Conservation (phyloP, 306 rosid species). For the Acacia acuminata region DNA sequence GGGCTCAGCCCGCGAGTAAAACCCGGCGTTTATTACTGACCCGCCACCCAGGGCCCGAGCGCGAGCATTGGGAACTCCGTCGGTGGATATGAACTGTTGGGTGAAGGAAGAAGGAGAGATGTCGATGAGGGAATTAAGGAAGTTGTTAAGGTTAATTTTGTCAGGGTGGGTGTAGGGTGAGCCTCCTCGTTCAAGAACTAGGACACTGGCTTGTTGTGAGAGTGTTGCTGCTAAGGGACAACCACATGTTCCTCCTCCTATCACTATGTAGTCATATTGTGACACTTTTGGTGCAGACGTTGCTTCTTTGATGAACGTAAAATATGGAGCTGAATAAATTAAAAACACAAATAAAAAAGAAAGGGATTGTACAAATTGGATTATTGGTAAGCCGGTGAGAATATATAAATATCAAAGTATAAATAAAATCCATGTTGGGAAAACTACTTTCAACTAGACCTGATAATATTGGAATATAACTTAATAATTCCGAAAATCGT, state of each 20-base stretch:
- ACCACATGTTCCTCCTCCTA: not conserved
- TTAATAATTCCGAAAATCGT: too few species aligned
- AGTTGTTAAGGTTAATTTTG: not conserved
- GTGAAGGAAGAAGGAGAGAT: not conserved
- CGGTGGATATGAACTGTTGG: not conserved
- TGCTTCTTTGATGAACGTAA: not conserved
- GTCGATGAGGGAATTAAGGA: not conserved
- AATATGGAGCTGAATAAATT: not conserved
- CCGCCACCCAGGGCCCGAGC: not conserved
- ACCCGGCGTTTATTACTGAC: not conserved
- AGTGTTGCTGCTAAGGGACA: slow-evolving; percentile 11
- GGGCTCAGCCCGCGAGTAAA: not conserved
- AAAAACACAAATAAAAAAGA: too few species aligned
- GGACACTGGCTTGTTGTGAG: not conserved
- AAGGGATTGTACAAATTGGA: too few species aligned
- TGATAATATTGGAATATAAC: too few species aligned
- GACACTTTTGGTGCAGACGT: not conserved
- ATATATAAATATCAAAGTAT: too few species aligned
- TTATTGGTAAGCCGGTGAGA: too few species aligned
- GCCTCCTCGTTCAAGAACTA: not conserved
- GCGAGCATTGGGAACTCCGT: not conserved
- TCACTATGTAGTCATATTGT: not conserved
- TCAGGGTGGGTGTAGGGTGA: not conserved
- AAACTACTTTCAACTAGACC: too few species aligned
- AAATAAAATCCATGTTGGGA: too few species aligned